Evolutionary conservation across 176 grass and related monocot genomes (phyloP), one percentile per base, ranked within the genome.

Genomic region (Oryza punctata): DNA sequence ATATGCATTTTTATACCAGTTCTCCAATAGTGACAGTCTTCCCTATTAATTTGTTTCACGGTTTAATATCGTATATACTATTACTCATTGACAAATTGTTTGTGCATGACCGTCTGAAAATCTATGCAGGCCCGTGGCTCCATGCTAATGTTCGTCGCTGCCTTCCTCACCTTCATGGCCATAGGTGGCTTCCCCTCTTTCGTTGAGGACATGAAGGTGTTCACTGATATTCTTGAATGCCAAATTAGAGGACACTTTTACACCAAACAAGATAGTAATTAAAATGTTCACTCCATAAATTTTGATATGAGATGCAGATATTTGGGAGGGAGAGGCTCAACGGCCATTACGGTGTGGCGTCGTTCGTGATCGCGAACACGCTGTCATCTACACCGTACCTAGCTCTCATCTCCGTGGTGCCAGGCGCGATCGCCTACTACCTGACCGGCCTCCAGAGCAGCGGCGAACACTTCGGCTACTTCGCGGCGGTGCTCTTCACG

Each of bases 151-250:
- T 96, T 99, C 63, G 75, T 94, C 3, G 93, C 87, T 9, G 88
- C 89, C 26, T 99, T 99, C 72, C 93, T 99, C 2, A 99, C 96
- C 7, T 99, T 99, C 77, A 99, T 99, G 93, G 89, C 93, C 21
- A 99, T 99, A n/a, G 93, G 96, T 28, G 96, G 96, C 25, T 99
- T 99, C 73, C 93, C 96, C 12, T 99, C 93, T 7, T 99, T 99
- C 81, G 93, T 96, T 0, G 96, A 99, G 89, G 96, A 99, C 78
- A 99, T 99, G 93, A 99, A 99, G 91, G 94, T 41, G 19, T 52
- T 57, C 52, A 57, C 52, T 9, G 19, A n/a, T 63, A 8, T 38
- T 12, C 11, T 40, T 37, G 64, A 32, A 32, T 18, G 26, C 1
- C 6, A 59, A 38, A 38, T 9, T 5, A 59, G n/a, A 12, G 7